Base-by-base conservation (phyloP, 768 basidiomycete genomes). In the Rhizopogon rudus region DNA sequence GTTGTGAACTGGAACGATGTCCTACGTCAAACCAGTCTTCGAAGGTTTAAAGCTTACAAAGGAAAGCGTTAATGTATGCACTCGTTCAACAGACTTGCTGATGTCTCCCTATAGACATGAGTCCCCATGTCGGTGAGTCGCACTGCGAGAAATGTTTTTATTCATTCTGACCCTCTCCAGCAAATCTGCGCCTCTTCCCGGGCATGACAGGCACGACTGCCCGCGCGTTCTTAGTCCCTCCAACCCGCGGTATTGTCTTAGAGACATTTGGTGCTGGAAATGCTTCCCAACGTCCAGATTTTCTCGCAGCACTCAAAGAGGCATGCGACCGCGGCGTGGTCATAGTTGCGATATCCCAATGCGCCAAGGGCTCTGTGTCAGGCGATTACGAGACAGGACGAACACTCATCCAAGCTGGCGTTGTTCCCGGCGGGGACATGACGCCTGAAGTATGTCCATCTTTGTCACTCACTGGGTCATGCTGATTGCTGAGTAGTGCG, bases 221-320 rank as follows among this genome's bases (percentile, higher is more conserved):
- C 45, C 83, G 76, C 16, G 86, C 88, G 3, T 94, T 94, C 65
- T 79, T 93, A 14, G 77, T 75, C 46, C 83, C 87, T 10, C 87
- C 88, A 4, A 82, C 86, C 7, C 81, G 79, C 31, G 94, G 93
- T 3, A 86, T 94, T 2, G 87, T 98, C 9, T 75, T 98, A 1
- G 91, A 96, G 67, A 92, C 90, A 2, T 98, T 91, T 67, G 95
- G 95, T 6, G 86, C 93, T 1, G 95, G 95, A 0, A 98, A 98
- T 69, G 91, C 93, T 9, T 93, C 95, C 0, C 87, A 92, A 62
- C 80, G 90, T 12, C 56, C 77, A 46, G 93, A 93, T 60, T 71
- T 97, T 17, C 79, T 90, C 65, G 68, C 78, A n/a, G 86, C 83
- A 1, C 76, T 97, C 55, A 84, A 83, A 59, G 85, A 88, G 54